Evolutionary conservation across 805 yeast genomes (phyloP).

Genomic region (Kluyveromyces aestuarii): DNA sequence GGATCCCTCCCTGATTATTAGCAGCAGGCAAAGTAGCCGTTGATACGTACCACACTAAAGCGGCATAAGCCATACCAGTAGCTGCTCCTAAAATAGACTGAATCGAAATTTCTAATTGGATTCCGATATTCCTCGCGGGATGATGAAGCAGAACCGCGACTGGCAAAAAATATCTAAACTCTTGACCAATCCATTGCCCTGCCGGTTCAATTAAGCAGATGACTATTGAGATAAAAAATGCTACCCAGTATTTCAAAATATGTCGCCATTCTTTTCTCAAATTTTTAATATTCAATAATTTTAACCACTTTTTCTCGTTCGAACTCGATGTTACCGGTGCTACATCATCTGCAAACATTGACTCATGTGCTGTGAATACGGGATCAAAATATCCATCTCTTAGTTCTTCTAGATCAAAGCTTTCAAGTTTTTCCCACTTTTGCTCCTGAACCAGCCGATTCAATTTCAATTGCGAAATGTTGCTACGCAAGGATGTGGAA

Average conservation of each 20-base stretch:
- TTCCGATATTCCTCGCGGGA: conserved; percentile 38
- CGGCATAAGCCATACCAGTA: conserved; percentile 37
- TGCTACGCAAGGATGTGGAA: conserved; percentile 22
- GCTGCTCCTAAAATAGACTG: conserved; percentile 33
- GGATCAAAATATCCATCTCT: conserved; percentile 44
- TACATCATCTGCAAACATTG: conserved; percentile 4
- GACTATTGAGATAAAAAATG: conserved; percentile 32
- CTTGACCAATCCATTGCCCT: conserved; percentile 36
- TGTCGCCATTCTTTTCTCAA: conserved; percentile 10
- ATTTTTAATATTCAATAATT: not conserved
- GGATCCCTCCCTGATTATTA: conserved; percentile 37
- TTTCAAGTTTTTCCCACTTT: conserved; percentile 27
- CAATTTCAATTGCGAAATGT: conserved; percentile 30
- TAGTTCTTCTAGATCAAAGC: conserved; percentile 34
- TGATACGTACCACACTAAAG: conserved; percentile 35
- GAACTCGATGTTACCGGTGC: no score
- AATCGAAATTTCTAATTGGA: conserved; percentile 38
- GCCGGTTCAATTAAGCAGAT: conserved; percentile 32
- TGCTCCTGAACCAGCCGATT: conserved; percentile 20
- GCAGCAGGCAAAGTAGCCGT: conserved; percentile 33
- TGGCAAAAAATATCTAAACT: conserved; percentile 33
- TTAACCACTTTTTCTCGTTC: not conserved
- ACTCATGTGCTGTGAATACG: conserved; percentile 27
- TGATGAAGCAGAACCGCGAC: conserved; percentile 37
- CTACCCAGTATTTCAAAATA: conserved; percentile 29